These are phyloP conservation scores for Pseudomassariella vexata DNA, from an alignment of 2,329 filamentous ascomycete species.

Conservation along the genomic window DNA sequence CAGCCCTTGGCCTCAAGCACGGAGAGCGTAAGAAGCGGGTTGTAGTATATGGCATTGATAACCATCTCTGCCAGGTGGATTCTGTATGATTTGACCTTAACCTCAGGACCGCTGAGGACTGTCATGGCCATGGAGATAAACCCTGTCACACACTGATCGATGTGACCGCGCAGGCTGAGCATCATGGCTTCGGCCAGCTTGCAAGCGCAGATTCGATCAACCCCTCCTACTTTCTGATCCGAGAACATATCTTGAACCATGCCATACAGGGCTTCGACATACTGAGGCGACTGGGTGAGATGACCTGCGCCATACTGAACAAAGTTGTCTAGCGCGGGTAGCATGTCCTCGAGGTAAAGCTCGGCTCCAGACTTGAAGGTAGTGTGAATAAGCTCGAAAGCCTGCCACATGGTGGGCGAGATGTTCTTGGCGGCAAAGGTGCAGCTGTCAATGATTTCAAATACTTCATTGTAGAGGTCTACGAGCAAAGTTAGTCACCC, in stretches of 20 bases:
- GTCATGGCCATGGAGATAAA: constrained; percentile 89
- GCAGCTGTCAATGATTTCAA: constrained; percentile 98
- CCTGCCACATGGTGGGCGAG: constrained; percentile 96
- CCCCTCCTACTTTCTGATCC: constrained; percentile 85
- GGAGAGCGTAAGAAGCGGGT: constrained; percentile 76
- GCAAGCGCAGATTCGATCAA: constrained; percentile 94
- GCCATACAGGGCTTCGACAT: constrained; percentile 80
- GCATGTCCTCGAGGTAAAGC: constrained; percentile 97
- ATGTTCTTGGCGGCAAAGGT: constrained; percentile 96
- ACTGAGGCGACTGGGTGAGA: constrained; percentile 76
- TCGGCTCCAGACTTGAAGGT: constrained; percentile 97
- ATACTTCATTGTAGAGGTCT: constrained; percentile 96
- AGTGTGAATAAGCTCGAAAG: constrained; percentile 92
- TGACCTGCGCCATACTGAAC: constrained; percentile 84
- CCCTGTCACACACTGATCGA: constrained; percentile 81
- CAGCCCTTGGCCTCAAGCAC: constrained; percentile 86
- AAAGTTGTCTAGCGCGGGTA: constrained; percentile 95
- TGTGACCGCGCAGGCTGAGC: constrained; percentile 83
- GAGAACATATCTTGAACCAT: constrained; percentile 96
- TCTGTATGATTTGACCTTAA: constrained; percentile 87
- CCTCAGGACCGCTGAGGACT: constrained; percentile 67
- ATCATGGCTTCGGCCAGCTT: constrained; percentile 96
- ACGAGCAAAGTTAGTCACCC: constrained; percentile 11
- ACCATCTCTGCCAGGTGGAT: constrained; percentile 99
- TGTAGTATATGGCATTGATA: constrained; percentile 98